phyloP scores from a whole-genome alignment of 352 stramenopile genomes.

The Pythium chondricola region DNA sequence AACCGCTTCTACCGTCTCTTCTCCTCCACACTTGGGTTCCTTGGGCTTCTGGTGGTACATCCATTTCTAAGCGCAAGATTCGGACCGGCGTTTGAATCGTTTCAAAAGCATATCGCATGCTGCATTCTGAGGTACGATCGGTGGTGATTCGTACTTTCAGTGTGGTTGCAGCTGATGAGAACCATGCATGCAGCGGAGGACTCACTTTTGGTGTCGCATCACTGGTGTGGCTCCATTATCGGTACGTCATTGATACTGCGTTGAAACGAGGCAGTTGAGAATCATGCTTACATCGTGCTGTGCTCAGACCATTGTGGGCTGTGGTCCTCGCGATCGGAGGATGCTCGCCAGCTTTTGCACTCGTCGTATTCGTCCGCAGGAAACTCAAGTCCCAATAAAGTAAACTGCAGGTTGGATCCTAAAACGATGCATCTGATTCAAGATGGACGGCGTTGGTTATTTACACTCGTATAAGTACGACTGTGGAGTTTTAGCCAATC shows the following conservation, averaged over 20 bases:
- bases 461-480: slow-evolving; percentile 7
- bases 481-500: slow-evolving; percentile 17
- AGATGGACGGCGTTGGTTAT: slow-evolving; percentile 10
- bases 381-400: slow-evolving; percentile 9
- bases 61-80: slow-evolving; percentile 26
- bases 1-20: slow-evolving; percentile 68
- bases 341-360: slow-evolving; percentile 21
- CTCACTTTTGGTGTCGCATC: slow-evolving; percentile 45
- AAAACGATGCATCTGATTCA: slow-evolving; percentile 3
- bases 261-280: no score
- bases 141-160: neutral
- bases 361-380: slow-evolving; percentile 22
- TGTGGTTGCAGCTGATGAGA: no score
- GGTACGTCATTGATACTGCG: slow-evolving; percentile 23
- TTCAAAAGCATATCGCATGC: slow-evolving; percentile 39
- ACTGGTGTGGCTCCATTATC: slow-evolving; percentile 41
- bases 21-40: slow-evolving; percentile 50
- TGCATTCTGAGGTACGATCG: slow-evolving; percentile 10
- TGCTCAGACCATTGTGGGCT: slow-evolving; percentile 43
- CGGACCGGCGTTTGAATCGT: slow-evolving; percentile 17
- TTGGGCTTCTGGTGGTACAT: slow-evolving; percentile 57
- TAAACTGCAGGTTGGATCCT: slow-evolving; percentile 6
- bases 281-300: neutral
- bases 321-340: slow-evolving; percentile 25
- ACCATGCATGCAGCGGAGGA: slow-evolving; percentile 32